phyloP scores from a whole-genome alignment of 176 grass and related monocot genomes.

The Aechmea fasciata region DNA sequence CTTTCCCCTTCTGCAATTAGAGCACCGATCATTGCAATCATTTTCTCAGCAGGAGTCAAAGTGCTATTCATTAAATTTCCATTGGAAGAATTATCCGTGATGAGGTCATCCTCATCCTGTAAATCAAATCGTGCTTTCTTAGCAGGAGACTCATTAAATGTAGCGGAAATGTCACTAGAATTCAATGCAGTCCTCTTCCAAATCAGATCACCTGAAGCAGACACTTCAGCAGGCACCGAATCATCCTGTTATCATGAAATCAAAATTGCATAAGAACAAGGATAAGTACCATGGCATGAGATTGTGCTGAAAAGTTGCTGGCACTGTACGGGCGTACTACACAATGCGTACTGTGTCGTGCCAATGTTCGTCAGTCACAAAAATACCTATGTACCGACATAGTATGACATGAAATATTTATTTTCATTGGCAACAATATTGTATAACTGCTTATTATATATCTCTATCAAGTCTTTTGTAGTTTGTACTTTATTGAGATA shows the following conservation, averaged over 20 bases:
- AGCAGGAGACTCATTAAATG: constrained; percentile 29
- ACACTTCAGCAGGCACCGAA: constrained; percentile 31
- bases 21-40: constrained; percentile 98
- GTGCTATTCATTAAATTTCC: constrained; percentile 38
- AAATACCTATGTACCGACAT: too few relatives aligned
- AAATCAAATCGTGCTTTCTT: constrained; percentile 57
- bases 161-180: constrained; percentile 43
- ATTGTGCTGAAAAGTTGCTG: too few relatives aligned
- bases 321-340: too few relatives aligned
- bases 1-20: constrained; percentile 97
- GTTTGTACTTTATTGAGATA: too few relatives aligned
- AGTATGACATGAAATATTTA: too few relatives aligned
- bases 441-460: too few relatives aligned
- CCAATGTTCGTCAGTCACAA: too few relatives aligned
- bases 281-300: too few relatives aligned
- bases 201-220: constrained; percentile 32
- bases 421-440: too few relatives aligned
- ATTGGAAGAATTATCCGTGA: constrained; percentile 36
- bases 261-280: not conserved
- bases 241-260: constrained; percentile 40
- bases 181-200: constrained; percentile 31
- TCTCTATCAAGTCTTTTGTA: too few relatives aligned
- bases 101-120: constrained; percentile 29
- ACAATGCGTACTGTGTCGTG: not conserved
- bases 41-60: constrained; percentile 81